Percentiles rank a stretch among this genome's conserved stretches.
phyloP scores from a whole-genome alignment of 495 filamentous ascomycete species.

The Xylaria curta region DNA sequence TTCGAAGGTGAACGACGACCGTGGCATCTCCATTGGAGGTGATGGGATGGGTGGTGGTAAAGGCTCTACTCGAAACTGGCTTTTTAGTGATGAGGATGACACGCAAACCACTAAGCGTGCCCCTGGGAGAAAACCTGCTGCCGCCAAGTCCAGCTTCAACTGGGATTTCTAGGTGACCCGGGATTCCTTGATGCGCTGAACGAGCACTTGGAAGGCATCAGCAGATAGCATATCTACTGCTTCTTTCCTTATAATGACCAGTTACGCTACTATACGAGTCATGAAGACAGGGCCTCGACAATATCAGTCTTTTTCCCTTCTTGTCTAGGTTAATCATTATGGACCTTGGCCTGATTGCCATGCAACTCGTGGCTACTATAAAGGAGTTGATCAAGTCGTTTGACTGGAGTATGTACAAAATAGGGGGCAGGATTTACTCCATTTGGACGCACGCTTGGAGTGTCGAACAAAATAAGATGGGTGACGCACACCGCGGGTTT shows the following conservation, averaged over 20 bases:
- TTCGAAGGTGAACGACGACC: constrained; percentile 38
- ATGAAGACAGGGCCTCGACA: constrained; percentile 28
- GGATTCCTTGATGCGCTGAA: constrained; percentile 41
- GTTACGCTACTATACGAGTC: constrained; percentile 44
- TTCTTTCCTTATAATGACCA: constrained; percentile 22
- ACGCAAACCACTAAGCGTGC: constrained; percentile 37
- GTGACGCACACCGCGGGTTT: constrained; percentile 1
- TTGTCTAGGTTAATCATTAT: background rate
- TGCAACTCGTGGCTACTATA: constrained; percentile 2
- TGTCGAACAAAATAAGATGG: constrained; percentile 10
- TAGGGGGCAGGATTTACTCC: background rate
- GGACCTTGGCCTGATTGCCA: background rate
- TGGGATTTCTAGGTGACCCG: constrained; percentile 61
- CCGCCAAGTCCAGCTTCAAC: constrained; percentile 47
- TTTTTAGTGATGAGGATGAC: constrained; percentile 63
- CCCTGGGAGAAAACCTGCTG: constrained; percentile 44
- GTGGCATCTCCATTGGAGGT: constrained; percentile 65
- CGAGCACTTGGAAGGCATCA: constrained; percentile 21
- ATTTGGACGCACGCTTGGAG: background rate
- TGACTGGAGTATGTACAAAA: constrained; percentile 21
- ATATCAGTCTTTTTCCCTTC: background rate
- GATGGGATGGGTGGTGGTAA: constrained; percentile 80
- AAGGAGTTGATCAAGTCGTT: constrained; percentile 10
- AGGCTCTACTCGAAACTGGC: constrained; percentile 64
- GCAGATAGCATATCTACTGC: background rate